A percentile compares a stretch with the other conserved stretches of the same genome.
These are phyloP conservation scores for Catunica adiposa DNA, from an alignment of 2,329 filamentous ascomycete species.

Conservation along the genomic window DNA sequence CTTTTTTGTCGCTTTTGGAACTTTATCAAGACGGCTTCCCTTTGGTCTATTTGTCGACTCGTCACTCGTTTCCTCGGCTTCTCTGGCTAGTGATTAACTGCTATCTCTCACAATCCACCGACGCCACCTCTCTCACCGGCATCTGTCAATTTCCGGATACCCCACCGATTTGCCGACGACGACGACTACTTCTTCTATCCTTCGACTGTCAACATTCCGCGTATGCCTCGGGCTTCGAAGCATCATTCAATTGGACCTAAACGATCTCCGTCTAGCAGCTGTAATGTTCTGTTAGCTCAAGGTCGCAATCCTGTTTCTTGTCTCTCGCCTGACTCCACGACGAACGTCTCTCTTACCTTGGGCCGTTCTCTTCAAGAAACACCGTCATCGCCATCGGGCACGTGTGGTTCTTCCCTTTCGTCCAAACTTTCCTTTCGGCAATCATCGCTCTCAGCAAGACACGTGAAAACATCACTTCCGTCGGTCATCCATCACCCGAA, in stretches of 20 bases:
- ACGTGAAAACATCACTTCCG: too few relatives aligned
- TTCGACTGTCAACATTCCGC: not conserved
- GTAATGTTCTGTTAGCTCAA: slow-evolving; percentile 62
- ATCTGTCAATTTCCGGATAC: not conserved
- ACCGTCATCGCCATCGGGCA: too few relatives aligned
- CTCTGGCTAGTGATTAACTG: not conserved
- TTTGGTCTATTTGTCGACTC: too few relatives aligned
- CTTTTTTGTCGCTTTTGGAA: too few relatives aligned
- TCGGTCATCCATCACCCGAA: too few relatives aligned
- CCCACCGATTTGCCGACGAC: not conserved
- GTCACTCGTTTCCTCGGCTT: too few relatives aligned
- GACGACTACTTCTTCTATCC: not conserved
- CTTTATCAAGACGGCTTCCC: too few relatives aligned
- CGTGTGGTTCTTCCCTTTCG: too few relatives aligned
- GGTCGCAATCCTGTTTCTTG: slow-evolving; percentile 22
- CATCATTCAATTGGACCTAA: not conserved
- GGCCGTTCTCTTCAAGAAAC: too few relatives aligned
- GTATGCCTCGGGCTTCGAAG: slow-evolving; percentile 5
- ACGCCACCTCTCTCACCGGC: not conserved
- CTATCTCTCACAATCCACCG: not conserved
- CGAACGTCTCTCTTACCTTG: slow-evolving; percentile 14
- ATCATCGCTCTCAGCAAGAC: too few relatives aligned
- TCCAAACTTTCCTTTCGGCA: too few relatives aligned
- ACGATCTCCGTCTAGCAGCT: slow-evolving; percentile 36
- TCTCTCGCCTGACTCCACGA: slow-evolving; percentile 36